Percentiles rank a stretch among this genome's conserved stretches.
Evolutionary conservation across 2,329 filamentous ascomycete species (phyloP).

Genomic region (Apiospora rasikravindrae): DNA sequence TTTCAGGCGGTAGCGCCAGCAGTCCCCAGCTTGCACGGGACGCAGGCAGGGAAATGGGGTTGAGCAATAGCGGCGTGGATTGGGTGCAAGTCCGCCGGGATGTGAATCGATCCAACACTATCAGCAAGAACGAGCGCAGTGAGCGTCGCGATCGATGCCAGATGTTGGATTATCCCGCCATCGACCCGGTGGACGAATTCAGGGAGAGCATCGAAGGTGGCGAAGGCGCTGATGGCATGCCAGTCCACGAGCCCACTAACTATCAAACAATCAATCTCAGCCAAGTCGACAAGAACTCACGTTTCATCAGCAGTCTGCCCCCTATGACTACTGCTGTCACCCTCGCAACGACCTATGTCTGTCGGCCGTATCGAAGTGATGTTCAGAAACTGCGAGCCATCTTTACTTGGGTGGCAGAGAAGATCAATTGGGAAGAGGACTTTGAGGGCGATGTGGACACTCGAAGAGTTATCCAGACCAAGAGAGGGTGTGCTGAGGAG

Average conservation of each 20-base stretch:
- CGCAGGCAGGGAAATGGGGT: conserved; percentile 72
- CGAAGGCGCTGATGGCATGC: conserved; percentile 83
- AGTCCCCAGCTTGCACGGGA: conserved; percentile 49
- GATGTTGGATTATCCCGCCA: conserved; percentile 89
- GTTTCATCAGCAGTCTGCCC: conserved; percentile 85
- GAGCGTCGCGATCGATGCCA: conserved; percentile 90
- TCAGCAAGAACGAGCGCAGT: conserved; percentile 84
- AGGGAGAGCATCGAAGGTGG: conserved; percentile 87
- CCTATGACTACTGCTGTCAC: conserved; percentile 81
- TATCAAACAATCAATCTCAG: conserved; percentile 80
- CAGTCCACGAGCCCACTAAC: conserved; percentile 81
- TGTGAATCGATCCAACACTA: conserved; percentile 91
- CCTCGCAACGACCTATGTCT: conserved; percentile 89
- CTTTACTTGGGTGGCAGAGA: conserved; percentile 97
- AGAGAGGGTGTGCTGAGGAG: conserved; percentile 85
- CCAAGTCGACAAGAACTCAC: conserved; percentile 93
- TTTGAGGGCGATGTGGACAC: conserved; percentile 86
- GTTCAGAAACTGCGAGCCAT: conserved; percentile 92
- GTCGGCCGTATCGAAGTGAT: conserved; percentile 91
- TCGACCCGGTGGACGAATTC: conserved; percentile 89
- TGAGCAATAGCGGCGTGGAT: conserved; percentile 65
- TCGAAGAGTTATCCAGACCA: conserved; percentile 80
- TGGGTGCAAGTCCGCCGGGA: conserved; percentile 98
- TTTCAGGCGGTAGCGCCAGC: conserved; percentile 52
- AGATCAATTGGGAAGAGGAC: conserved; percentile 93